These are phyloP conservation scores for Apiospora marii DNA, from an alignment of 2,329 filamentous ascomycete genomes.

Conservation along the genomic window DNA sequence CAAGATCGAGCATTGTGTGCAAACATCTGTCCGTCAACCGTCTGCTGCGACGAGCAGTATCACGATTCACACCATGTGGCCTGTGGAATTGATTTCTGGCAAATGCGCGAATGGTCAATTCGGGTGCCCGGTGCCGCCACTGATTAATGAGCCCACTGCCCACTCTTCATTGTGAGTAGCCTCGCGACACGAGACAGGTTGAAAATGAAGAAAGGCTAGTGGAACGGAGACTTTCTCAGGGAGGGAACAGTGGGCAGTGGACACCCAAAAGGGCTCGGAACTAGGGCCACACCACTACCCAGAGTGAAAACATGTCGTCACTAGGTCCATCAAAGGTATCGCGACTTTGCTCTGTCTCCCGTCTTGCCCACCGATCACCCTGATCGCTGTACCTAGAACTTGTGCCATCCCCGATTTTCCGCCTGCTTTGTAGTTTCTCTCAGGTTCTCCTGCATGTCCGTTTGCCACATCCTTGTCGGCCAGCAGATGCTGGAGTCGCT, in stretches of 20 bases:
- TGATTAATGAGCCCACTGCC: neutral
- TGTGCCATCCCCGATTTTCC: neutral
- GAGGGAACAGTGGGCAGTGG: neutral
- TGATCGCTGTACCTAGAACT: neutral
- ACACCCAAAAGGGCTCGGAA: neutral
- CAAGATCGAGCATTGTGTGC: neutral
- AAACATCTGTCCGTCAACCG: neutral
- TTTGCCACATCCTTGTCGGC: neutral
- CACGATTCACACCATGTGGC: neutral
- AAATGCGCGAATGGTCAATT: neutral
- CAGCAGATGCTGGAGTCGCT: neutral
- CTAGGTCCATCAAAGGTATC: neutral
- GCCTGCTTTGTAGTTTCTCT: neutral
- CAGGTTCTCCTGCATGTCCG: neutral
- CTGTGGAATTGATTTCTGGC: no score
- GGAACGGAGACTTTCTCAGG: neutral
- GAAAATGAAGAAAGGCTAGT: slow-evolving; percentile 9
- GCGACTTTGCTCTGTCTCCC: neutral
- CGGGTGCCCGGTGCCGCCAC: neutral
- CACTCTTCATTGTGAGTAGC: neutral
- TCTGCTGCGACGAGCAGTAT: neutral
- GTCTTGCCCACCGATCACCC: neutral
- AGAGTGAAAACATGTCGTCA: neutral
- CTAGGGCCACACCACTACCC: neutral
- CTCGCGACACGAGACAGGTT: slow-evolving; percentile 19